Conservation (phyloP, 495 filamentous ascomycete species). For the Ascobolus immersus region DNA sequence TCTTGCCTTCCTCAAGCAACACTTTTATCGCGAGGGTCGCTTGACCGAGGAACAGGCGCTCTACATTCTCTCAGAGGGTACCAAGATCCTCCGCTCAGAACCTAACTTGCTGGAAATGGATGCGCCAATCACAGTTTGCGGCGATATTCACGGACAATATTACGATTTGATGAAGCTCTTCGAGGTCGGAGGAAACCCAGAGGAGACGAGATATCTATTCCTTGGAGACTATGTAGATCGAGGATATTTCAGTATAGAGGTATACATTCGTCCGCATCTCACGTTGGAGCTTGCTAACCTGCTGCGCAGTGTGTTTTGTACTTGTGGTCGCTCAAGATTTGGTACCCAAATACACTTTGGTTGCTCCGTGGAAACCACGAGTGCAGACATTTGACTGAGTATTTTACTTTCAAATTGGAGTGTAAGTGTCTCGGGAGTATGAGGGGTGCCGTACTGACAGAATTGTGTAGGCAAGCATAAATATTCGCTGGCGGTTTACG, state of each 20-base stretch:
- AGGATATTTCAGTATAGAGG: constrained; percentile 96
- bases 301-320: constrained; percentile 59
- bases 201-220: constrained; percentile 89
- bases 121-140: constrained; percentile 96
- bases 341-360: constrained; percentile 95
- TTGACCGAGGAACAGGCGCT: constrained; percentile 91
- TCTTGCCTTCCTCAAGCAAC: constrained; percentile 82
- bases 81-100: constrained; percentile 58
- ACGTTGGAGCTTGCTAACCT: constrained; percentile 1
- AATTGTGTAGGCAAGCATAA: constrained; percentile 31
- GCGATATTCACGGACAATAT: constrained; percentile 95
- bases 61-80: constrained; percentile 72
- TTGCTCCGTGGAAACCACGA: constrained; percentile 92
- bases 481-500: constrained; percentile 86
- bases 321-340: constrained; percentile 94
- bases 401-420: constrained; percentile 98
- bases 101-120: constrained; percentile 98
- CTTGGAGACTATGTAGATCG: constrained; percentile 93
- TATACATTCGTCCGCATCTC: constrained; percentile 16
- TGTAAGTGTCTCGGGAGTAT: constrained; percentile 21
- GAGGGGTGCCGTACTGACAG: not conserved
- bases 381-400: constrained; percentile 93
- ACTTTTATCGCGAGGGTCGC: constrained; percentile 91
- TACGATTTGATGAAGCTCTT: constrained; percentile 99
- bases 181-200: constrained; percentile 89